phyloP scores from a whole-genome alignment of 2,329 filamentous ascomycete species.

The Paecilomyces sp. region DNA sequence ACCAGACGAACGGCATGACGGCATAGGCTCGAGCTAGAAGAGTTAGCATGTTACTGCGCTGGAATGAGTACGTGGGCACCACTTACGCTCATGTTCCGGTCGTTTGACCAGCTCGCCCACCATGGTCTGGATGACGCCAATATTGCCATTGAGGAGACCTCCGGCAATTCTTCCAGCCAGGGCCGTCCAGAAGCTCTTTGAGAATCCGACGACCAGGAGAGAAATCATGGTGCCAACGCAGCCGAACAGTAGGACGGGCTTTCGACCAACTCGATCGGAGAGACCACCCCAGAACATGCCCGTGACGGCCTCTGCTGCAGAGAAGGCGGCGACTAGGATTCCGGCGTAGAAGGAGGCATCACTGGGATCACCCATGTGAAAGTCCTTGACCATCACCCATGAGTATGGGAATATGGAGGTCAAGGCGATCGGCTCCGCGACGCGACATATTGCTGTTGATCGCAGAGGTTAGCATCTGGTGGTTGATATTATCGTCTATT shows the following conservation, averaged over 20 bases:
- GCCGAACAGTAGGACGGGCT: constrained; percentile 75
- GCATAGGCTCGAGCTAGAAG: constrained; percentile 69
- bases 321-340: constrained; percentile 78
- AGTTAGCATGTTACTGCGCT: neutral
- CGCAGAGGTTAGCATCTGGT: neutral
- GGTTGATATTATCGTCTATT: neutral
- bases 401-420: constrained; percentile 92
- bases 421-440: constrained; percentile 86
- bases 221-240: constrained; percentile 77
- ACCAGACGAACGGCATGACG: constrained; percentile 93
- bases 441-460: constrained; percentile 71
- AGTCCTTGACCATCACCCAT: constrained; percentile 50
- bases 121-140: constrained; percentile 88
- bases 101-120: constrained; percentile 79
- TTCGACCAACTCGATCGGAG: constrained; percentile 75
- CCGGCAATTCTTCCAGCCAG: constrained; percentile 68
- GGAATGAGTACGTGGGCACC: neutral
- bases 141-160: constrained; percentile 82
- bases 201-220: constrained; percentile 74
- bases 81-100: constrained; percentile 77
- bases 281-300: constrained; percentile 83
- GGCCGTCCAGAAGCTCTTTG: constrained; percentile 77
- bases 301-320: constrained; percentile 72
- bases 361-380: constrained; percentile 25
- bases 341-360: constrained; percentile 86